These are phyloP conservation scores for Fusarium sp. DNA, from an alignment of 2,329 filamentous ascomycete genomes.

Conservation along the genomic window DNA sequence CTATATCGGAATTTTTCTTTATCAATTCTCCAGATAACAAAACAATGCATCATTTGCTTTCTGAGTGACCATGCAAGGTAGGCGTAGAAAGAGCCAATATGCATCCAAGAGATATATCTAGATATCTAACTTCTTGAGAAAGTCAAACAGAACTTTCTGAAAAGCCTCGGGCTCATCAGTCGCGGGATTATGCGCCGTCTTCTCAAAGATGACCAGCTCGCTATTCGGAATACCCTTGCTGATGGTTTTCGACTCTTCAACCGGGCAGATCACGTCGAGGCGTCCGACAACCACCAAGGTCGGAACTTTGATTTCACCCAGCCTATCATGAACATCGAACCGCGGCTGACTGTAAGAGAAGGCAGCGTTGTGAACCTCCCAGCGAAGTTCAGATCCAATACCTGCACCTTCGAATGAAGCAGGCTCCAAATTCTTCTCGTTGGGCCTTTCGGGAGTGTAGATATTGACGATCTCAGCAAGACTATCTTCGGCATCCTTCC, in stretches of 20 bases:
- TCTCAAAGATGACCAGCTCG: conserved; percentile 19
- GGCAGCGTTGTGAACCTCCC: conserved; percentile 23
- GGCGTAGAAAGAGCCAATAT: too few relatives aligned
- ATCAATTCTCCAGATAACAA: too few relatives aligned
- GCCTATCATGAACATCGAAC: conserved; percentile 7
- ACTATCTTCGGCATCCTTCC: conserved; percentile 1
- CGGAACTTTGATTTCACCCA: conserved; percentile 6
- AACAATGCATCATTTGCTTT: too few relatives aligned
- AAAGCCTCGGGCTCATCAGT: conserved; percentile 16
- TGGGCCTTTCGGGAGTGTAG: background rate
- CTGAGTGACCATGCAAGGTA: too few relatives aligned
- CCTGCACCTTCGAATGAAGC: background rate
- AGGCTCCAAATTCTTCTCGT: background rate
- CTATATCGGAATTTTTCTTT: too few relatives aligned
- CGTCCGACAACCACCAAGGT: conserved; percentile 16
- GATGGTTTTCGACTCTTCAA: conserved; percentile 21
- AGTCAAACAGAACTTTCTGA: background rate
- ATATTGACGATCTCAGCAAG: conserved; percentile 18
- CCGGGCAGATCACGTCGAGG: conserved; percentile 9
- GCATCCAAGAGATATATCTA: too few relatives aligned
- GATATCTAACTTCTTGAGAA: background rate
- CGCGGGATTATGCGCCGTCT: conserved; percentile 19
- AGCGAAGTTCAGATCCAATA: background rate
- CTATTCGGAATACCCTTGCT: background rate
- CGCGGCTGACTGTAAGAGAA: conserved; percentile 20